phyloP scores from a whole-genome alignment of 2,329 filamentous ascomycete species.

The Trichoderma gracile region DNA sequence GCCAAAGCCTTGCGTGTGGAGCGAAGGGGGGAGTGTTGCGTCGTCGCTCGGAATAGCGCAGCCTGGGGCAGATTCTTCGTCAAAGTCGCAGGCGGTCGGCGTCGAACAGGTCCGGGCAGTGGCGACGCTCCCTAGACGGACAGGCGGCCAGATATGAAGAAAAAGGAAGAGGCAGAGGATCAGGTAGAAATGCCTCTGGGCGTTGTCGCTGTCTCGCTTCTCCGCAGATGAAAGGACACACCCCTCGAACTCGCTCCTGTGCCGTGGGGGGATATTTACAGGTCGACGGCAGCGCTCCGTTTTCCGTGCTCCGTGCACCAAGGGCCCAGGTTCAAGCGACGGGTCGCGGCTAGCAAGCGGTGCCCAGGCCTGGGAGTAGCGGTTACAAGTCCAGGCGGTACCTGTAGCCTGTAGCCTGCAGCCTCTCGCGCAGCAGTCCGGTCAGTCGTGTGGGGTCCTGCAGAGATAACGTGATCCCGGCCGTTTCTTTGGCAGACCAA shows the following conservation, averaged over 20 bases:
- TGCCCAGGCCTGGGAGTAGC: constrained; percentile 2
- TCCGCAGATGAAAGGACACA: constrained; percentile 23
- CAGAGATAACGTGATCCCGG: constrained; percentile 26
- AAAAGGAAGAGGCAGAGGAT: neutral
- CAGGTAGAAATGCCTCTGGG: constrained; percentile 23
- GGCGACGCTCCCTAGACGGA: neutral
- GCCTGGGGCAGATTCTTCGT: constrained; percentile 17
- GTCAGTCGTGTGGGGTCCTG: constrained; percentile 23
- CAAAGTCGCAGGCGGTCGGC: constrained; percentile 18
- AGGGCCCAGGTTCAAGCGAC: neutral
- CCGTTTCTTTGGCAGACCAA: neutral
- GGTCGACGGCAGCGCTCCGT: neutral
- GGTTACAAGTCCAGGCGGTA: no score
- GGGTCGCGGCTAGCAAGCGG: constrained; percentile 15
- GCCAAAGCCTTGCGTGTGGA: neutral
- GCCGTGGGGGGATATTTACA: constrained; percentile 17
- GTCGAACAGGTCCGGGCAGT: neutral
- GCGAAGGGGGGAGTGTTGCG: neutral
- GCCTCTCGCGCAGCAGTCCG: constrained; percentile 3
- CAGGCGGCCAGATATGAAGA: neutral
- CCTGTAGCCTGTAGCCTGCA: neutral
- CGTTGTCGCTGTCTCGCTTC: constrained; percentile 2
- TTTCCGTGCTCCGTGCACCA: neutral
- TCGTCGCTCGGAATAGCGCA: constrained; percentile 4
- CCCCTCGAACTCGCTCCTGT: constrained; percentile 13